Percentiles rank a stretch among this genome's conserved stretches.
Evolutionary conservation across 2,329 filamentous ascomycete genomes (phyloP).

Genomic region (Hyphodiscus sp.): DNA sequence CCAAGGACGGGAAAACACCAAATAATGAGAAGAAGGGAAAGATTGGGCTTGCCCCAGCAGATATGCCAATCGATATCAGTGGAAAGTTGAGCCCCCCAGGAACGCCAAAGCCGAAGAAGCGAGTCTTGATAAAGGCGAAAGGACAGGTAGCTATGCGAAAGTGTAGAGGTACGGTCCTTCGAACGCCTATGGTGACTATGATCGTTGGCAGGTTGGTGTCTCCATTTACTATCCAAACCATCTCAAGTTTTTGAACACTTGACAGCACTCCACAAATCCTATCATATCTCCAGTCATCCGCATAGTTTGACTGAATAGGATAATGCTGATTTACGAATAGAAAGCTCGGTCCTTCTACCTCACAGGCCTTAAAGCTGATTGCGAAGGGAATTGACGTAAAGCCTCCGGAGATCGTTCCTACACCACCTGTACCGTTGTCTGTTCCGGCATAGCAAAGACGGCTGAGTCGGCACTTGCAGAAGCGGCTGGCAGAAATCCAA

Average conservation of each 20-base stretch:
- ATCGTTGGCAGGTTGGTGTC: background rate
- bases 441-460: conserved; percentile 14
- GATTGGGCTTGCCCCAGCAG: background rate
- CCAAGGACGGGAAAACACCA: too few relatives aligned
- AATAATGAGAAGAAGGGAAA: background rate
- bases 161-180: background rate
- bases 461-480: conserved; percentile 10
- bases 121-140: background rate
- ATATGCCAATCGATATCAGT: background rate
- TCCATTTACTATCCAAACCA: too few relatives aligned
- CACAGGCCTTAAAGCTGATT: conserved; percentile 12
- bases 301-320: too few relatives aligned
- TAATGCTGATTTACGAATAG: too few relatives aligned
- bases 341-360: background rate
- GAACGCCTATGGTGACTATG: background rate
- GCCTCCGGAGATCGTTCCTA: background rate
- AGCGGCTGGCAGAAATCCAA: conserved; percentile 9
- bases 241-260: too few relatives aligned
- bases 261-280: too few relatives aligned
- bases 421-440: background rate
- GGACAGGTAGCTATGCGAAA: background rate
- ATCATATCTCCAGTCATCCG: too few relatives aligned
- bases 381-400: conserved; percentile 11
- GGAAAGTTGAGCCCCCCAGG: background rate
- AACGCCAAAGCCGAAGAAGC: background rate